Base-by-base conservation (phyloP, 345 rosid genomes). In the Pistacia integerrima region DNA sequence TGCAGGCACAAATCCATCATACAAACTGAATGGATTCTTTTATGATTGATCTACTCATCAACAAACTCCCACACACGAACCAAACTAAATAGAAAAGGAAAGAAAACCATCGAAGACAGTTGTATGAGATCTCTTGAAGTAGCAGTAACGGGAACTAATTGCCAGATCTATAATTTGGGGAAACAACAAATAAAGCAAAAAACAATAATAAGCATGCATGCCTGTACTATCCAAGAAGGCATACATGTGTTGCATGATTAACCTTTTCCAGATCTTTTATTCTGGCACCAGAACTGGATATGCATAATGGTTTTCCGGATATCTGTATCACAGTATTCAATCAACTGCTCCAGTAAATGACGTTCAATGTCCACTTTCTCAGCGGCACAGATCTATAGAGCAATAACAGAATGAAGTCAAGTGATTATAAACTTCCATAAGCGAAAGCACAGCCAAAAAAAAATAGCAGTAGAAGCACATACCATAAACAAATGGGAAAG, bases 251-350 rank as follows among this genome's bases (percentile, higher is more conserved):
- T 7, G 33, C 63, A 75, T 54, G 74, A 77, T 72, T 76, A 76
- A 90, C 98, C 97, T 93, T 86, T 81, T 72, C 55, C 63, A 71
- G 62, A n/a, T 78, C 67, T 80, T 77, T 83, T 83, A 67, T 91
- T 90, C 90, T 87, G 97, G 85, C 88, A 91, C 99, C 97, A 92
- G 85, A 94, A 92, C 74, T 92, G 97, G 74, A 91, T 87, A 76
- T 92, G 94, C 92, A 88, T 84, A 64, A 93, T 84, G 54, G 93
- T 81, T 87, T 87, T 94, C 77, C 95, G 87, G 61, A 91, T 91
- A 91, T 96, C 97, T 72, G 94, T 85, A 63, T 81, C 84, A 84
- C 88, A 89, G 75, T 64, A 78, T 74, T 74, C 80, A 75, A 87
- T 74, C 67, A 94, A 75, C 73, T 86, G 81, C 89, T 89, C 86